These are phyloP conservation scores for Allodekkera sacchari DNA, from an alignment of 805 yeast genomes.

Conservation along the genomic window DNA sequence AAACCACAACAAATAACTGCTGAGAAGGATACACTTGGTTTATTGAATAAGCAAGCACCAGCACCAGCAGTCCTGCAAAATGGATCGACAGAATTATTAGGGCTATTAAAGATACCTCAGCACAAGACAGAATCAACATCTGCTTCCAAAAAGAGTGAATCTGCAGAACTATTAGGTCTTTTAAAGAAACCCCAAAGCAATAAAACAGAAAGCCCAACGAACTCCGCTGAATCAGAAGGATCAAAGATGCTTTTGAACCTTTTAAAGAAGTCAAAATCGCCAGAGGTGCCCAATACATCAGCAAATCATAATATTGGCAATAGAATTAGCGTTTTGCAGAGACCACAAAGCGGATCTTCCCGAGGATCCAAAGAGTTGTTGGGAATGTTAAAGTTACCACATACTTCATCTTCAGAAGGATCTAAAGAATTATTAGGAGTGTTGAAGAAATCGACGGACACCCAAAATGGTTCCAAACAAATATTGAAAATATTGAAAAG, in stretches of 20 bases:
- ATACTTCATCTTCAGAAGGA: background rate
- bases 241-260: slow-evolving; percentile 2
- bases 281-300: no score
- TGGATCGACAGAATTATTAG: no score
- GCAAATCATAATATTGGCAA: no score
- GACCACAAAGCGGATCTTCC: no score
- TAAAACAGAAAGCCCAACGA: background rate
- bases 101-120: no score
- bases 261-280: slow-evolving; percentile 3
- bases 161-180: slow-evolving; percentile 3
- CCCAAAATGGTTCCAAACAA: no score
- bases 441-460: slow-evolving; percentile 4
- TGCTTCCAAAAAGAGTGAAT: no score
- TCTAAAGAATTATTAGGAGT: slow-evolving; percentile 2
- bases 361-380: no score
- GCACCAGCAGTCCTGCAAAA: no score
- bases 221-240: background rate
- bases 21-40: slow-evolving; percentile 1
- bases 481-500: no score
- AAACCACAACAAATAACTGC: slow-evolving; percentile 4
- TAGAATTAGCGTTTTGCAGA: no score
- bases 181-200: slow-evolving; percentile 2
- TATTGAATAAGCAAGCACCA: slow-evolving; percentile 3
- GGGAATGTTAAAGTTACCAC: background rate
- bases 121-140: no score